phyloP scores from a whole-genome alignment of 495 filamentous ascomycete genomes.

The Neurospora sp. region DNA sequence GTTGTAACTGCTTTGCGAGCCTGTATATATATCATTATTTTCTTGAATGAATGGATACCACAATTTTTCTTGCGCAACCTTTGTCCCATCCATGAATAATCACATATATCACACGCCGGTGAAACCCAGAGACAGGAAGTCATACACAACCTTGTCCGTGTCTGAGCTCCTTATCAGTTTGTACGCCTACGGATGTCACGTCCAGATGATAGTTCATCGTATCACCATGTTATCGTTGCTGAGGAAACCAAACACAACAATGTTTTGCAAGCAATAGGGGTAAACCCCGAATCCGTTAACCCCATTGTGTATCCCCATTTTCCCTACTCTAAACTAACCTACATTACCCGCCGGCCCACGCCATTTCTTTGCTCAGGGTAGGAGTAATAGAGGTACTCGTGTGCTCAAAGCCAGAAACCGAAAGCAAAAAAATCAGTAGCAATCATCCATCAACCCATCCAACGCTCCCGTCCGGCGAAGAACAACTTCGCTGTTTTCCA shows the following conservation, averaged over 20 bases:
- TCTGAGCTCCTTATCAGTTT: neutral
- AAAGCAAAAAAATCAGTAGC: neutral
- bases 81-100: neutral
- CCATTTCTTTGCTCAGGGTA: neutral
- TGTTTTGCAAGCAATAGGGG: neutral
- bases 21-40: slow-evolving; percentile 17
- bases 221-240: neutral
- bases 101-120: neutral
- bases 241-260: neutral
- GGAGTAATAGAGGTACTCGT: neutral
- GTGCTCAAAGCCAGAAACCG: neutral
- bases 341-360: neutral
- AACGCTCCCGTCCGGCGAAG: neutral
- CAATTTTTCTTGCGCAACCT: slow-evolving; percentile 1
- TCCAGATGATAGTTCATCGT: neutral
- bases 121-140: neutral
- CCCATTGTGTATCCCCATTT: neutral
- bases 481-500: neutral
- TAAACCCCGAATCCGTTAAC: neutral
- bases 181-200: neutral
- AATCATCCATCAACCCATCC: neutral
- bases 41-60: slow-evolving; percentile 14
- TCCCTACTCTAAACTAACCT: neutral
- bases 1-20: slow-evolving; percentile 2
- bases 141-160: neutral